Percentiles rank a stretch among this genome's conserved stretches.
These are phyloP conservation scores for Ophiostoma australiae DNA, from an alignment of 2,329 filamentous ascomycete genomes.

Conservation along the genomic window DNA sequence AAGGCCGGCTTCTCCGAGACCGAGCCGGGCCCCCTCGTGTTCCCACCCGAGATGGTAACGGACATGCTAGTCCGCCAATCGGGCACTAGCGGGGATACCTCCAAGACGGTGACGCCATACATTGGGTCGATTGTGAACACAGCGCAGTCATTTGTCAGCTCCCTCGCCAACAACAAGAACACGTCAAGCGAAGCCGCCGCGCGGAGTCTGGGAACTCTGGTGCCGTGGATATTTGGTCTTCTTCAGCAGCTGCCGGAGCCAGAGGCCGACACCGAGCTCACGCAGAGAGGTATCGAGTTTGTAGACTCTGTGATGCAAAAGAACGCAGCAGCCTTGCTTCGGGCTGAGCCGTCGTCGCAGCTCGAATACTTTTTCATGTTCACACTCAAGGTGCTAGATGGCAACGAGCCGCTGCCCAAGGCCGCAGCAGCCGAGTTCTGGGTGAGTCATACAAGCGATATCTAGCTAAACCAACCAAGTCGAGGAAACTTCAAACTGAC, in stretches of 20 bases:
- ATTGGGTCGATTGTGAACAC: slow-evolving; percentile 66
- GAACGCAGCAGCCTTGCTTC: slow-evolving; percentile 57
- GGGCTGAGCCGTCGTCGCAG: slow-evolving; percentile 49
- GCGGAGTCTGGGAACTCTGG: slow-evolving; percentile 47
- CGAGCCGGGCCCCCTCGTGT: slow-evolving; percentile 70
- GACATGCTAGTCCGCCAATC: slow-evolving; percentile 59
- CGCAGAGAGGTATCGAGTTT: slow-evolving; percentile 70
- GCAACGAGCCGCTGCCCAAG: slow-evolving; percentile 70
- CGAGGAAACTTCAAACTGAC: not conserved
- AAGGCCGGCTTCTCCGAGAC: slow-evolving; percentile 71
- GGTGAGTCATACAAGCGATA: slow-evolving; percentile 43
- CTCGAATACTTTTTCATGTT: slow-evolving; percentile 68
- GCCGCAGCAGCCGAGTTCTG: slow-evolving; percentile 69
- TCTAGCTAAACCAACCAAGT: not conserved
- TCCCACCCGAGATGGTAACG: slow-evolving; percentile 61
- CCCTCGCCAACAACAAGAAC: slow-evolving; percentile 43
- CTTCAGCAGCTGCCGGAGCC: slow-evolving; percentile 58
- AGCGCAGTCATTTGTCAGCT: slow-evolving; percentile 64
- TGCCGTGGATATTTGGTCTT: slow-evolving; percentile 59
- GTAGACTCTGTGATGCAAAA: slow-evolving; percentile 58
- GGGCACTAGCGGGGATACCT: not conserved
- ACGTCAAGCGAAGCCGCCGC: slow-evolving; percentile 39
- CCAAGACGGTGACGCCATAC: slow-evolving; percentile 52
- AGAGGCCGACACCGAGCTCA: slow-evolving; percentile 63
- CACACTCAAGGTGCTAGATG: slow-evolving; percentile 62